Conservation (phyloP, 1,284 basidiomycete genomes). For the Termitomyces sp. region DNA sequence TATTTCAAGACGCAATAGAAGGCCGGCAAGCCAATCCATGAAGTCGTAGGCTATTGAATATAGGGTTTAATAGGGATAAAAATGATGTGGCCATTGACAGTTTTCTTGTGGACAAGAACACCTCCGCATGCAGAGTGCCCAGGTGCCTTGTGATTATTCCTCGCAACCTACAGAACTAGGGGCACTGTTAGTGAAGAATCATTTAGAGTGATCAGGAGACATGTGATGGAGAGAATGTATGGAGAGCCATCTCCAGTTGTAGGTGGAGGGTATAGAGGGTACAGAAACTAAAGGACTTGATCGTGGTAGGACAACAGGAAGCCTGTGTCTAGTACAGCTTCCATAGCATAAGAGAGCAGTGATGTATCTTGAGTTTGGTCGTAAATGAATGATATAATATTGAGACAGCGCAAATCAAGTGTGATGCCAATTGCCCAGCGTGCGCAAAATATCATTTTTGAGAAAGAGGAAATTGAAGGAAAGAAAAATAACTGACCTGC, state of each 20-base stretch:
- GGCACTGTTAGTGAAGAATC: slow-evolving; percentile 70
- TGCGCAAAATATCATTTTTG: slow-evolving; percentile 13
- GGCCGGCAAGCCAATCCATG: slow-evolving; percentile 26
- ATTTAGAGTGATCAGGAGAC: slow-evolving; percentile 84
- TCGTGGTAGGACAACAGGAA: slow-evolving; percentile 80
- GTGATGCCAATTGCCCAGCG: slow-evolving; percentile 87
- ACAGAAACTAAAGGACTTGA: slow-evolving; percentile 78
- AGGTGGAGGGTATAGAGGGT: slow-evolving; percentile 76
- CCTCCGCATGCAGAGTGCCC: slow-evolving; percentile 5
- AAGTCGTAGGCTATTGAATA: slow-evolving; percentile 24
- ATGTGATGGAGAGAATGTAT: slow-evolving; percentile 74
- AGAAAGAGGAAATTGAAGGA: slow-evolving; percentile 7
- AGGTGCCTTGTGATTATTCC: background rate
- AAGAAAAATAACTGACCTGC: slow-evolving; percentile 53
- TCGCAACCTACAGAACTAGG: no score
- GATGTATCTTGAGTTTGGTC: slow-evolving; percentile 67
- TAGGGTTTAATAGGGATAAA: slow-evolving; percentile 22
- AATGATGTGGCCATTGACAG: background rate
- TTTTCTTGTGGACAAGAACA: slow-evolving; percentile 9
- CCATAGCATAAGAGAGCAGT: slow-evolving; percentile 85
- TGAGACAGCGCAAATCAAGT: slow-evolving; percentile 82
- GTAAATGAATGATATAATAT: slow-evolving; percentile 78
- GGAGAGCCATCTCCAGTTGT: slow-evolving; percentile 66
- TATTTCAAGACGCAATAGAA: slow-evolving; percentile 23
- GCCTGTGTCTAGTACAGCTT: slow-evolving; percentile 80